Evolutionary conservation across 2,329 filamentous ascomycete species (phyloP).

Genomic region (Colletotrichum filicis): DNA sequence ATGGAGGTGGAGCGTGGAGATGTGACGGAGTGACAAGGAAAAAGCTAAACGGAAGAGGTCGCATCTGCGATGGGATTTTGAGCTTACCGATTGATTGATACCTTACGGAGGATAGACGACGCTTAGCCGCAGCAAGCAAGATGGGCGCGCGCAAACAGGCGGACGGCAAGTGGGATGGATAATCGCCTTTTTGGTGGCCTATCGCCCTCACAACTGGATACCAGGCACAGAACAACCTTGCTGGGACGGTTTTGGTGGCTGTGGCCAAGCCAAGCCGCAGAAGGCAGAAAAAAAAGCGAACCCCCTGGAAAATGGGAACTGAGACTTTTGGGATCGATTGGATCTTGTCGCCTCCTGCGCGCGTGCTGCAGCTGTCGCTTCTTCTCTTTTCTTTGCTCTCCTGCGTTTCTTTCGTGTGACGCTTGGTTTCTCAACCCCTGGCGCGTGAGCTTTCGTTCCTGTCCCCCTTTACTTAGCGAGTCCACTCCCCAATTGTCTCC

Average conservation of each 20-base stretch:
- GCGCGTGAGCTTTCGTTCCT: constrained; percentile 6
- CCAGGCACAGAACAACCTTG: constrained; percentile 32
- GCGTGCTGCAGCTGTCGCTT: not conserved
- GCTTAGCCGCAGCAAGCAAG: constrained; percentile 24
- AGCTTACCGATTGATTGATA: constrained; percentile 31
- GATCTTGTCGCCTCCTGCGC: constrained; percentile 23
- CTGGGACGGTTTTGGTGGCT: constrained; percentile 13
- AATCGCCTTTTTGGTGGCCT: constrained; percentile 27
- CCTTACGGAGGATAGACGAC: constrained; percentile 6
- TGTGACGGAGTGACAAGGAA: not conserved
- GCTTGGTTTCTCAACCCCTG: constrained; percentile 11
- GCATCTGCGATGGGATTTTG: constrained; percentile 17
- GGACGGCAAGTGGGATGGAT: constrained; percentile 27
- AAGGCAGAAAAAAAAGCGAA: constrained; percentile 10
- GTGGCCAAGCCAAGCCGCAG: constrained; percentile 28
- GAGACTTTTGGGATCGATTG: constrained; percentile 26
- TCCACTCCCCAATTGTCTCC: not conserved
- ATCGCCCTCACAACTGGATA: constrained; percentile 27
- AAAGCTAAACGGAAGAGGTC: not conserved
- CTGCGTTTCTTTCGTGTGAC: not conserved
- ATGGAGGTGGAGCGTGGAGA: not conserved
- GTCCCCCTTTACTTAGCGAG: constrained; percentile 10
- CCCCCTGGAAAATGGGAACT: constrained; percentile 18
- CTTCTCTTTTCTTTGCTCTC: not conserved
- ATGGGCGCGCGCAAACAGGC: constrained; percentile 15